These are phyloP conservation scores for Aureobasidium sp. DNA, from an alignment of 2,329 filamentous ascomycete genomes.

Conservation along the genomic window DNA sequence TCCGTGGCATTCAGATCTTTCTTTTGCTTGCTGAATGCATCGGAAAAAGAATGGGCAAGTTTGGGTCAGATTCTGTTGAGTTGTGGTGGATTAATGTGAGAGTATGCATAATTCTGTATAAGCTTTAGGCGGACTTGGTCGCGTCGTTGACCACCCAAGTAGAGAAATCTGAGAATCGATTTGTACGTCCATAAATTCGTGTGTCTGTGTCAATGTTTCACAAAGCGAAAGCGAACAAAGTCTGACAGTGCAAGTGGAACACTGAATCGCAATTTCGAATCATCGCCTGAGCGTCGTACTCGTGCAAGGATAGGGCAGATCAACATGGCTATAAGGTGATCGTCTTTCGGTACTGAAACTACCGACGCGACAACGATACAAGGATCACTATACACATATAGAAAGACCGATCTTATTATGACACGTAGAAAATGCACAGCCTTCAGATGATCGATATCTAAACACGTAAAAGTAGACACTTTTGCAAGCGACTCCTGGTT, in stretches of 20 bases:
- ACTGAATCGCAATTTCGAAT: neutral
- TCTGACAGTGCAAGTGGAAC: neutral
- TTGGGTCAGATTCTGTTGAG: neutral
- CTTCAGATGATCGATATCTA: neutral
- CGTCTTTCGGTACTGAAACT: neutral
- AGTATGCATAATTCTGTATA: neutral
- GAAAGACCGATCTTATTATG: neutral
- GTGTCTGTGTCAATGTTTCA: neutral
- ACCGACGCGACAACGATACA: neutral
- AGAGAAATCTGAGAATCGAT: neutral
- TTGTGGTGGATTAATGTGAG: neutral
- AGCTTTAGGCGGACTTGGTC: too few species aligned
- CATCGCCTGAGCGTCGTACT: neutral
- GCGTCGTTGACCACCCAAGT: too few species aligned
- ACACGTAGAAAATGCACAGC: neutral
- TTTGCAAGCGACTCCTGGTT: neutral
- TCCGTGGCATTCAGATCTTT: neutral
- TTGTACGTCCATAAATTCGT: neutral
- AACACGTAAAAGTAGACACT: neutral
- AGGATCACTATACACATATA: neutral
- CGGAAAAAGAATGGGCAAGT: neutral
- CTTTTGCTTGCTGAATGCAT: neutral
- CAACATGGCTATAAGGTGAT: neutral
- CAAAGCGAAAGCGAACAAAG: neutral
- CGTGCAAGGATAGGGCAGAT: neutral